Evolutionary conservation across 306 rosid species (phyloP).

Genomic region (Vicia villosa): DNA sequence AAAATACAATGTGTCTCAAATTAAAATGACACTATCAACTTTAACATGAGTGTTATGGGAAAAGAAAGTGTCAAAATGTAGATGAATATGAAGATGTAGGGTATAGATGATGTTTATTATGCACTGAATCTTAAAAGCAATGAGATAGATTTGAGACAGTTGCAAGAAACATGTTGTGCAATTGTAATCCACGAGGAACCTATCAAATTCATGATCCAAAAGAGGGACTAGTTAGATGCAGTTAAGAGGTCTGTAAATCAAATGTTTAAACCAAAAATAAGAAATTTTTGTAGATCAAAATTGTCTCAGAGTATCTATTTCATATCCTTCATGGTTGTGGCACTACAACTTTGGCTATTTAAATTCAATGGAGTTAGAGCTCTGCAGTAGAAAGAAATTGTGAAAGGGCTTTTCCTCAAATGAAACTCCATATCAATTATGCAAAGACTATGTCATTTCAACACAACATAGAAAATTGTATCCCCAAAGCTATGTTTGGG

Average conservation of each 20-base stretch:
- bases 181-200: neutral
- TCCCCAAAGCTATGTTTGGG: neutral
- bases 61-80: no score
- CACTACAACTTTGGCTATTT: neutral
- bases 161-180: neutral
- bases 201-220: conserved; percentile 9
- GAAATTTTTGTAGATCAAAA: neutral
- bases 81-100: no score
- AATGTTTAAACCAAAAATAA: neutral
- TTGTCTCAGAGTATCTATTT: neutral
- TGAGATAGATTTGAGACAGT: neutral
- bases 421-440: neutral
- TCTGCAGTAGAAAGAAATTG: neutral
- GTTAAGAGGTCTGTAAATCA: neutral
- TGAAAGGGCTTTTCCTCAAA: neutral
- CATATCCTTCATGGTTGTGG: neutral
- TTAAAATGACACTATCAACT: no score
- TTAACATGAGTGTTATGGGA: no score
- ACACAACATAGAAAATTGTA: neutral
- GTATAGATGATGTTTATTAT: no score
- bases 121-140: neutral
- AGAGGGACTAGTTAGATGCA: neutral
- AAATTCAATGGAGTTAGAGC: neutral
- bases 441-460: neutral
- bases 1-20: no score